Evolutionary conservation across 2,329 filamentous ascomycete genomes (phyloP).

Genomic region (Drechslerella coelobrocha): DNA sequence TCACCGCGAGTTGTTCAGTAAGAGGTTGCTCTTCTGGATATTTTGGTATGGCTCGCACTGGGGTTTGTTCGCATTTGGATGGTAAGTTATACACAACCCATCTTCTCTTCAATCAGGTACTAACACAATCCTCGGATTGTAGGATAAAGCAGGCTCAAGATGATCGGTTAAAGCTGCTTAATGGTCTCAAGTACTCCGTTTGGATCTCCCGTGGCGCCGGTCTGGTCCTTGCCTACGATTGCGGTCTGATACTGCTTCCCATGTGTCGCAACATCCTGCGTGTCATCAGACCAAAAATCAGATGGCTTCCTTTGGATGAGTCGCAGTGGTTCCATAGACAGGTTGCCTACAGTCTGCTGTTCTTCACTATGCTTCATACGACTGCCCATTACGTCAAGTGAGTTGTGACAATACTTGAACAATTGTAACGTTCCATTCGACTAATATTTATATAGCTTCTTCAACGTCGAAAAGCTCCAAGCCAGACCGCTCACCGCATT

Average conservation of each 20-base stretch:
- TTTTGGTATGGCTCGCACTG: constrained; percentile 82
- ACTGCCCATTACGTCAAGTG: constrained; percentile 91
- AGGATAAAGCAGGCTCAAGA: constrained; percentile 82
- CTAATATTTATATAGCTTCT: constrained; percentile 71
- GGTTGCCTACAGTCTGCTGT: constrained; percentile 83
- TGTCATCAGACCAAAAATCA: constrained; percentile 82
- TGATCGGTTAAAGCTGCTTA: constrained; percentile 74
- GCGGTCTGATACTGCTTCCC: constrained; percentile 84
- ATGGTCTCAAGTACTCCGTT: constrained; percentile 83
- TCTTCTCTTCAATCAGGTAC: background rate
- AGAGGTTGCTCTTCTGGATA: constrained; percentile 79
- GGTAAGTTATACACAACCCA: constrained; percentile 66
- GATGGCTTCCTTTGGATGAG: constrained; percentile 92
- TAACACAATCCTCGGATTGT: constrained; percentile 38
- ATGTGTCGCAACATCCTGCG: constrained; percentile 92
- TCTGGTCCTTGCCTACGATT: constrained; percentile 81
- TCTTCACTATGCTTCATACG: constrained; percentile 81
- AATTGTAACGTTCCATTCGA: background rate
- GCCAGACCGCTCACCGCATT: constrained; percentile 80
- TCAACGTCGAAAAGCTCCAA: constrained; percentile 86
- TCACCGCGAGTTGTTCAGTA: constrained; percentile 71
- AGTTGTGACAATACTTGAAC: constrained; percentile 56
- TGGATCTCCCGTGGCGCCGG: constrained; percentile 96
- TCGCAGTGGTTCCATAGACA: constrained; percentile 97
- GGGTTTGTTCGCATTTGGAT: constrained; percentile 81